Evolutionary conservation across 306 rosid genomes (phyloP).

Genomic region (Psophocarpus tetragonolobus): DNA sequence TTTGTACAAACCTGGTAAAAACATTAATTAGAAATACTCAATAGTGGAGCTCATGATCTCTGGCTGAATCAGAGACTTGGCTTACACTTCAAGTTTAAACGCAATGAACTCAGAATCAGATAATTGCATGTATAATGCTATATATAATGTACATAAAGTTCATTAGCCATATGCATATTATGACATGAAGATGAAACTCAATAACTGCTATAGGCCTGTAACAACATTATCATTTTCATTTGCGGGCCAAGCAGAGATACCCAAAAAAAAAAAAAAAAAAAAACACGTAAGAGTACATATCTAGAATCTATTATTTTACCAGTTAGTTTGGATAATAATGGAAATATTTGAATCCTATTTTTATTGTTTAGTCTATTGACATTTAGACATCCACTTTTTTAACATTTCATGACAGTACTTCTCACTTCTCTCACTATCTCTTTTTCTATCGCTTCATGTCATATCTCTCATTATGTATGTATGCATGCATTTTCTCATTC

Average conservation of each 20-base stretch:
- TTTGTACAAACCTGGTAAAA: background rate
- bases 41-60: background rate
- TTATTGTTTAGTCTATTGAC: too few relatives aligned
- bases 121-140: slow-evolving; percentile 16
- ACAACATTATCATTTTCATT: background rate
- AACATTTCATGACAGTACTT: too few relatives aligned
- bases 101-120: background rate
- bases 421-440: too few relatives aligned
- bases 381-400: too few relatives aligned
- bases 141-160: background rate
- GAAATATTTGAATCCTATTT: too few relatives aligned
- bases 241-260: background rate
- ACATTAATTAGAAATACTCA: background rate
- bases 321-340: too few relatives aligned
- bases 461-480: too few relatives aligned
- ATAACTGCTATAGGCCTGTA: background rate
- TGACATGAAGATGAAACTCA: background rate
- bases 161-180: background rate
- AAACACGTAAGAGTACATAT: too few relatives aligned
- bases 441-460: too few relatives aligned
- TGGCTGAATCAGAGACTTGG: background rate
- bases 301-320: too few relatives aligned
- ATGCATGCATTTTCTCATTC: too few relatives aligned
- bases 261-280: background rate
- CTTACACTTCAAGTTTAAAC: slow-evolving; percentile 32